A percentile compares a stretch with the other conserved stretches of the same genome.
These are phyloP conservation scores for Blastocystis sp. DNA, from an alignment of 352 stramenopile genomes.

Conservation along the genomic window DNA sequence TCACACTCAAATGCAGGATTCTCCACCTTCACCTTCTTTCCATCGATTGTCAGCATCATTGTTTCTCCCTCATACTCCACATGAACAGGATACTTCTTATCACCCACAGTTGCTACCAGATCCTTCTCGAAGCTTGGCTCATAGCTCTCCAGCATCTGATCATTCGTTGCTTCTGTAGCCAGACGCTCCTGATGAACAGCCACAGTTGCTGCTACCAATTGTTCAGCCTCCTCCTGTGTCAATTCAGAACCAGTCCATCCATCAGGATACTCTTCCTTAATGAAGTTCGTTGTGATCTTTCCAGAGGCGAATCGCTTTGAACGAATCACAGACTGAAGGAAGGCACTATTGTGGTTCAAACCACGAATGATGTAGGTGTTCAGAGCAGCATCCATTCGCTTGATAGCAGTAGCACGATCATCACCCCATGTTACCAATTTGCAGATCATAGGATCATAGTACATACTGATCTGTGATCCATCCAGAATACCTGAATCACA, in stretches of 20 bases:
- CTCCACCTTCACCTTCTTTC: conserved; percentile 28
- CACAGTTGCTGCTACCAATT: conserved; percentile 65
- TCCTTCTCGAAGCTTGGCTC: neutral
- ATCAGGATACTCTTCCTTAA: conserved; percentile 86
- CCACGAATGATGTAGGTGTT: conserved; percentile 87
- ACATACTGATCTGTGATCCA: conserved; percentile 83
- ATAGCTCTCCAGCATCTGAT: conserved; percentile 29
- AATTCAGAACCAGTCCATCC: conserved; percentile 74
- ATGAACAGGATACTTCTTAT: conserved; percentile 20
- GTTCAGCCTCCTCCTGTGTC: conserved; percentile 44
- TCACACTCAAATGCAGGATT: neutral
- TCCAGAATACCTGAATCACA: conserved; percentile 83
- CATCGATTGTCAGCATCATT: conserved; percentile 6
- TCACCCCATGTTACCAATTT: conserved; percentile 83
- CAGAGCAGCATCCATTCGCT: conserved; percentile 77
- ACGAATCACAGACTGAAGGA: conserved; percentile 76
- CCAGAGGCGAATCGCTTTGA: conserved; percentile 80
- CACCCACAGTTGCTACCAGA: conserved; percentile 2
- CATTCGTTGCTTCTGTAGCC: conserved; percentile 6
- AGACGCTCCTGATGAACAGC: conserved; percentile 60
- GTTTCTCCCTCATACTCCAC: neutral
- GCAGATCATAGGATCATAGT: conserved; percentile 91
- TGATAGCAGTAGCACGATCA: conserved; percentile 75
- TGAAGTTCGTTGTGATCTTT: conserved; percentile 92
- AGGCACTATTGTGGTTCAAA: conserved; percentile 84